Percentiles rank a stretch among this genome's conserved stretches.
phyloP scores from a whole-genome alignment of 371 early-diverging fungal genomes.

The Blastocladiella emersonii region DNA sequence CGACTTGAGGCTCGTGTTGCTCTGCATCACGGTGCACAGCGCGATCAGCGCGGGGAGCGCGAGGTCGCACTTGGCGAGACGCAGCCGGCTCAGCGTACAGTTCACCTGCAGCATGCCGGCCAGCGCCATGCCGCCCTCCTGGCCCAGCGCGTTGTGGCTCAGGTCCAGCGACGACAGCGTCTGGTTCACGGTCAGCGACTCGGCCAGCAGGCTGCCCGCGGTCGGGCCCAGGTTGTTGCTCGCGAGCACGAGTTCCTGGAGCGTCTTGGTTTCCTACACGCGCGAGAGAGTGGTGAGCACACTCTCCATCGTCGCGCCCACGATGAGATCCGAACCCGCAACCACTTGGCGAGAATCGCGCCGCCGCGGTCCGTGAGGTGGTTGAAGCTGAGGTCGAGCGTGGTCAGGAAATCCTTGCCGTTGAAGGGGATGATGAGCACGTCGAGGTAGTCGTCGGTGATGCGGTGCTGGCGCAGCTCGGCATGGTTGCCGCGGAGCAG shows the following conservation, averaged over 20 bases:
- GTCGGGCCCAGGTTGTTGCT: constrained; percentile 4
- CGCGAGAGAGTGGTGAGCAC: background rate
- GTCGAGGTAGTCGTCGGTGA: constrained; percentile 4
- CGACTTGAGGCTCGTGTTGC: background rate
- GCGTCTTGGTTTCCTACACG: background rate
- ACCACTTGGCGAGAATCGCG: background rate
- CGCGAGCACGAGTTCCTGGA: background rate
- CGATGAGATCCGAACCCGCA: background rate
- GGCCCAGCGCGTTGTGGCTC: background rate
- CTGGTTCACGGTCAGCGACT: background rate
- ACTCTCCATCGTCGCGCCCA: background rate
- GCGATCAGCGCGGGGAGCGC: background rate
- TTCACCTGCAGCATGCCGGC: constrained; percentile 7
- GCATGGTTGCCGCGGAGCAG: background rate
- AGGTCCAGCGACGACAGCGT: constrained; percentile 1
- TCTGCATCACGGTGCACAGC: background rate
- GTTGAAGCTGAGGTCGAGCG: background rate
- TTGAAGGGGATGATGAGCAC: background rate
- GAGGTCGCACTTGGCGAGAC: background rate
- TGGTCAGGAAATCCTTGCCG: background rate
- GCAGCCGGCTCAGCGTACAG: background rate
- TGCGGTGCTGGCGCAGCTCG: constrained; percentile 1
- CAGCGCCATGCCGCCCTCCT: constrained; percentile 2
- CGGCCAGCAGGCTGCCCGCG: constrained; percentile 1
- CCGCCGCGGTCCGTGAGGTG: background rate